A percentile compares a stretch with the other conserved stretches of the same genome.
These are phyloP conservation scores for Triticum urartu DNA, from an alignment of 176 grass and related monocot genomes.

Conservation along the genomic window DNA sequence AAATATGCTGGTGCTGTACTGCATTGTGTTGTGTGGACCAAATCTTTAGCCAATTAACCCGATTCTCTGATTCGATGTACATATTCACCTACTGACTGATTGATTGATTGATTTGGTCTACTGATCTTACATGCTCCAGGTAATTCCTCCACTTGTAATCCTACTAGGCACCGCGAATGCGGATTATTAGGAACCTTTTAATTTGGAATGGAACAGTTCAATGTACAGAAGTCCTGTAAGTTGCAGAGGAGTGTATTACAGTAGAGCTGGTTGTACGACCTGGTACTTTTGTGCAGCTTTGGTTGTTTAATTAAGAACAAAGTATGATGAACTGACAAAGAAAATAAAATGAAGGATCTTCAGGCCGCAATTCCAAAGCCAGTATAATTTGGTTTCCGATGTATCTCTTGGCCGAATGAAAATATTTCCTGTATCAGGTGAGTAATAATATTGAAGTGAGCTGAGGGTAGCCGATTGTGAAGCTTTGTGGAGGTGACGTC, in stretches of 20 bases:
- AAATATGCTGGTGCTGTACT: slow-evolving; percentile 28
- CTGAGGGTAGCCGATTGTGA: background rate
- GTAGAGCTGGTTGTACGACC: background rate
- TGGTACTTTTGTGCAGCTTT: background rate
- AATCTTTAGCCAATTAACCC: slow-evolving; percentile 28
- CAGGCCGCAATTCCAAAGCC: background rate
- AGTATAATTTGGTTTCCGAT: background rate
- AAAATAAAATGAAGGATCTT: background rate
- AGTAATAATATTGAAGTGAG: background rate
- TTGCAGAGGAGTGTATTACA: background rate
- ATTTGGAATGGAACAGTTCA: background rate
- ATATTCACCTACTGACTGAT: slow-evolving; percentile 19
- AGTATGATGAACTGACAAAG: background rate
- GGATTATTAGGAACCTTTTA: background rate
- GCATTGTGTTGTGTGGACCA: slow-evolving; percentile 25
- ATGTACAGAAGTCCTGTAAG: background rate
- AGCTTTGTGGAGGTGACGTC: background rate
- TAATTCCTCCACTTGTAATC: slow-evolving; percentile 6
- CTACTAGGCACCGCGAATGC: background rate
- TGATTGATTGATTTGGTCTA: slow-evolving; percentile 25
- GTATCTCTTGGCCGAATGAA: background rate
- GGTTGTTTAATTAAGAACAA: background rate
- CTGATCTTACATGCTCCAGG: background rate
- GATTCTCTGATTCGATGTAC: background rate
- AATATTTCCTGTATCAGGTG: background rate